phyloP scores from a whole-genome alignment of 805 yeast genomes.

The Cyberlindnera euphorbiiphila region DNA sequence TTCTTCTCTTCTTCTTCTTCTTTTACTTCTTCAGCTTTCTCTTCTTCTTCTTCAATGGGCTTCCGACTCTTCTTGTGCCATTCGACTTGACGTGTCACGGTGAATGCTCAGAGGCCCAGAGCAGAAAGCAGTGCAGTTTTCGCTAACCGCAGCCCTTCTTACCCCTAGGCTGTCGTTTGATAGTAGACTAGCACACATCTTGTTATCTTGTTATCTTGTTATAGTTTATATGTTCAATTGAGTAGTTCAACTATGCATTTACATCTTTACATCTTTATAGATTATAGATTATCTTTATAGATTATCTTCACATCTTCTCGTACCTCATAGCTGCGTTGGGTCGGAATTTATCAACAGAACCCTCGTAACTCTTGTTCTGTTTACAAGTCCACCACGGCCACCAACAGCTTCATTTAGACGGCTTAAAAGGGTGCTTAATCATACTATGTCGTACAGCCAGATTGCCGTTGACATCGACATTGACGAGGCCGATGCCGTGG shows the following conservation, averaged over 20 bases:
- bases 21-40: background rate
- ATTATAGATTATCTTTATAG: too few species aligned
- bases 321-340: too few species aligned
- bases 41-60: background rate
- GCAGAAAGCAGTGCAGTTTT: constrained; percentile 24
- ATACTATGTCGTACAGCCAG: constrained; percentile 17
- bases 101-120: constrained; percentile 21
- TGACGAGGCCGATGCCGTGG: constrained; percentile 81
- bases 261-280: too few species aligned
- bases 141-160: constrained; percentile 32
- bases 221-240: too few species aligned
- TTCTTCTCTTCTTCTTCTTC: background rate
- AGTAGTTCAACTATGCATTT: too few species aligned
- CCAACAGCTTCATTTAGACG: constrained; percentile 15
- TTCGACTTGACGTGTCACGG: too few species aligned
- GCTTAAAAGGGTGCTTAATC: too few species aligned
- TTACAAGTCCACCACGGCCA: constrained; percentile 27
- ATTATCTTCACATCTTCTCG: too few species aligned
- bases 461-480: constrained; percentile 52
- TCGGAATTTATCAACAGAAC: too few species aligned
- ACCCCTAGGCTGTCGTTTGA: constrained; percentile 32
- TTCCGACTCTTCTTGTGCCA: constrained; percentile 10
- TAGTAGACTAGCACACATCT: constrained; percentile 31
- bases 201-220: too few species aligned
- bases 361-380: constrained; percentile 1